These are phyloP conservation scores for Cytidiella melzeri DNA, from an alignment of 768 basidiomycete genomes.

Conservation along the genomic window DNA sequence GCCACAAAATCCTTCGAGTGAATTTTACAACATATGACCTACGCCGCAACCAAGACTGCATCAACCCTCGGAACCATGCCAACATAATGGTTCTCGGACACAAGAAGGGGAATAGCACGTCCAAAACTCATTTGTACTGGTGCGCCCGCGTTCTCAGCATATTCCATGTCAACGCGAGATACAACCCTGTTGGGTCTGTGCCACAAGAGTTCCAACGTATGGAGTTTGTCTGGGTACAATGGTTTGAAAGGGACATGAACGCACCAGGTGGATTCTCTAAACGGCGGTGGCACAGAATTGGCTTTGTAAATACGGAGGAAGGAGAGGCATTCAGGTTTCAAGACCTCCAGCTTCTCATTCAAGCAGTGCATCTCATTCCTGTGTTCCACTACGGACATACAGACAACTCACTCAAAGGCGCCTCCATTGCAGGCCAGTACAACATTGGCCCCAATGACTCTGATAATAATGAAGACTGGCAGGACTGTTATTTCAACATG, in stretches of 20 bases:
- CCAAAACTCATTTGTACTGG: constrained; percentile 20
- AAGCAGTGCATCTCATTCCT: constrained; percentile 37
- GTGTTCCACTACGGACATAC: constrained; percentile 27
- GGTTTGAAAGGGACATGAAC: constrained; percentile 27
- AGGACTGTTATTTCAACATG: constrained; percentile 21
- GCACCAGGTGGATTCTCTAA: constrained; percentile 22
- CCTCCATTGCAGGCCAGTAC: neutral
- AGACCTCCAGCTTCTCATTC: constrained; percentile 35
- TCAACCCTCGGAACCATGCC: constrained; percentile 6
- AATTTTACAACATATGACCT: constrained; percentile 22
- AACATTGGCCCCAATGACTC: neutral
- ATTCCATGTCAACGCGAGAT: constrained; percentile 23
- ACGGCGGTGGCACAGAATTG: constrained; percentile 29
- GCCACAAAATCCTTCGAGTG: constrained; percentile 14
- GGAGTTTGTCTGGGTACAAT: constrained; percentile 35
- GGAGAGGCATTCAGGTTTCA: constrained; percentile 38
- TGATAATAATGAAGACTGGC: constrained; percentile 14
- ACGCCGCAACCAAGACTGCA: constrained; percentile 13
- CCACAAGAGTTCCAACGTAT: constrained; percentile 10
- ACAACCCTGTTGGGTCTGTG: constrained; percentile 1
- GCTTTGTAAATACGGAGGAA: constrained; percentile 29
- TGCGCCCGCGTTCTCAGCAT: constrained; percentile 25
- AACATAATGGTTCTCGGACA: constrained; percentile 13
- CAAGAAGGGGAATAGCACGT: neutral
- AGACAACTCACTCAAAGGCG: constrained; percentile 3